Base-by-base conservation (phyloP, 805 yeast species). In the Sporopachydermia lactativora region DNA sequence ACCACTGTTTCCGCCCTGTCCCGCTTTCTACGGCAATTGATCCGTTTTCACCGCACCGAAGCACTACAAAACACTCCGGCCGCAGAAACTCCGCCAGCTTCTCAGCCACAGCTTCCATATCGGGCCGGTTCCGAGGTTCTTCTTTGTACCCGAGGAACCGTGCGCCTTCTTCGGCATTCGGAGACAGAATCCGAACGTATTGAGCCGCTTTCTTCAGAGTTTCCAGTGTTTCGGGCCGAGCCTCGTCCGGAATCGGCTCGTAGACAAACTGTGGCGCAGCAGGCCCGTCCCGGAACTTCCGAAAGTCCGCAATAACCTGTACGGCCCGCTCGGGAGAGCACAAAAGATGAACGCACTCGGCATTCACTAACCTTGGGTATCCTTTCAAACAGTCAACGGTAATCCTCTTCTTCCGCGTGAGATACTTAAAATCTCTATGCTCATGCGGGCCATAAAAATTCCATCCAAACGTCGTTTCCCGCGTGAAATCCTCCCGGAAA, bases 161-260 rank as follows among this genome's bases (percentile, higher is more conserved):
- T 1, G 88, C 81, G 0, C 85, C 88, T 57, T 88, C 96, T 35
- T 79, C 77, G 4, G 85, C 74, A 55, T 88, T 88, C 0, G 97
- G 97, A 1, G 94, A 72, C 19, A 88, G 64, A 0, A 83, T 66
- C 41, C 75, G 74, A 2, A 81, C 65, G 3, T 60, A 45, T 5
- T 58, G 52, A 14, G 80, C 53, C 4, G 70, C 62, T 3, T 49
- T 43, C 0, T 56, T 38, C 40, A 70, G 60, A 2, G 52, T 51
- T 0, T 57, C 51, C 34, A 74, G 56, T 43, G 73, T 66, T 24
- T 66, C 77, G 2, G 75, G 69, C 0, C 51, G 55, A 54, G 95
- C 83, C 15, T 70, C 70, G 43, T 76, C 81, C 1, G 96, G 96
- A 4, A 81, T 71, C 0, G 96, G 96, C 57, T 88, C 97, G 77